Evolutionary conservation across 495 filamentous ascomycete species (phyloP).

Genomic region (Acidomyces sp.): DNA sequence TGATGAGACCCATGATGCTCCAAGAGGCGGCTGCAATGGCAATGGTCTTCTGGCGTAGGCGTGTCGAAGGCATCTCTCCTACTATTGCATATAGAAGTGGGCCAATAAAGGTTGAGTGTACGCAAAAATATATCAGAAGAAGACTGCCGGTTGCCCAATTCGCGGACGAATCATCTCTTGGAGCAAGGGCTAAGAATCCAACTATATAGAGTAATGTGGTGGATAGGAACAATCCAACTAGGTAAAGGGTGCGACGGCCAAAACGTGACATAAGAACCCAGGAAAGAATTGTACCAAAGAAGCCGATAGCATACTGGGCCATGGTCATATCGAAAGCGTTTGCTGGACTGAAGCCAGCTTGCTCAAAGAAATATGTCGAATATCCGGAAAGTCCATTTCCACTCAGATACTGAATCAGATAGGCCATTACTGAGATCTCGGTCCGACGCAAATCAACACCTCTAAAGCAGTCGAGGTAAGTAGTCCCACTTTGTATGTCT

Average conservation of each 20-base stretch:
- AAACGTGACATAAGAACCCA: constrained; percentile 37
- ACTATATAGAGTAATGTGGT: constrained; percentile 40
- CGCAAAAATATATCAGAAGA: constrained; percentile 44
- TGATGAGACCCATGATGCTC: constrained; percentile 42
- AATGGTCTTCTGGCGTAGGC: constrained; percentile 47
- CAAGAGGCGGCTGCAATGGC: constrained; percentile 47
- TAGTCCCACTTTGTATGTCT: constrained; percentile 21
- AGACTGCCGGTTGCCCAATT: constrained; percentile 40
- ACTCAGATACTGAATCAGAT: constrained; percentile 67
- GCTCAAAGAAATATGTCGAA: constrained; percentile 61
- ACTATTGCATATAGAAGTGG: constrained; percentile 49
- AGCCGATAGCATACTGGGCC: constrained; percentile 32
- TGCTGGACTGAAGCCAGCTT: constrained; percentile 41
- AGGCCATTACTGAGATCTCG: constrained; percentile 35
- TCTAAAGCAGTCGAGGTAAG: constrained; percentile 27
- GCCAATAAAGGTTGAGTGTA: constrained; percentile 44
- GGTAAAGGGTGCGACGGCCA: constrained; percentile 40
- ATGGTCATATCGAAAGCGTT: constrained; percentile 28
- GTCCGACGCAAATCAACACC: constrained; percentile 25
- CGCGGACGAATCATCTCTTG: constrained; percentile 25
- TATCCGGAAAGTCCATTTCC: constrained; percentile 71
- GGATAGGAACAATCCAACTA: constrained; percentile 36
- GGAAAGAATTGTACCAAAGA: constrained; percentile 37
- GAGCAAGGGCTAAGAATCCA: constrained; percentile 41
- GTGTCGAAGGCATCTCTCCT: constrained; percentile 42